Percentiles rank a stretch among this genome's conserved stretches.
These are phyloP conservation scores for Debaryomyces sp. DNA, from an alignment of 1,139 yeast genomes.

Conservation along the genomic window DNA sequence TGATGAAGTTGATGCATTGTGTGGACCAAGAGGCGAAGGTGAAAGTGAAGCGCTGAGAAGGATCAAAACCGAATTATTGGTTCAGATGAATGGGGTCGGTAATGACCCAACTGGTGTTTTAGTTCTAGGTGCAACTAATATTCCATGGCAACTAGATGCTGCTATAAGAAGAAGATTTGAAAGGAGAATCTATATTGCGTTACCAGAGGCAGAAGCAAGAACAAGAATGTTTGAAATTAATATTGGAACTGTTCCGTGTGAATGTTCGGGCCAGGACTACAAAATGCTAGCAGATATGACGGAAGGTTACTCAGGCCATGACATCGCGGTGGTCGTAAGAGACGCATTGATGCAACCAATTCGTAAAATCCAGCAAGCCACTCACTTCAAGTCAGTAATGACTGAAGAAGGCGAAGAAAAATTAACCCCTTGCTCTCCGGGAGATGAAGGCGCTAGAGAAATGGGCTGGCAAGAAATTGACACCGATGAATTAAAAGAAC, in stretches of 20 bases:
- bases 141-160: constrained; percentile 98
- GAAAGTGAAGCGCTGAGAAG: constrained; percentile 96
- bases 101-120: constrained; percentile 91
- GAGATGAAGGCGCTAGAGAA: constrained; percentile 82
- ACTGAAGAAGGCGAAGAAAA: constrained; percentile 42
- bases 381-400: constrained; percentile 76
- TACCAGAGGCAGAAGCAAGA: constrained; percentile 92
- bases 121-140: constrained; percentile 96
- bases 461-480: constrained; percentile 93
- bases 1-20: constrained; percentile 96
- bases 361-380: constrained; percentile 92
- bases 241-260: constrained; percentile 88
- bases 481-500: constrained; percentile 87
- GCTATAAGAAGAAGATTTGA: constrained; percentile 98
- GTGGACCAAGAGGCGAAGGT: constrained; percentile 98
- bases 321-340: constrained; percentile 92
- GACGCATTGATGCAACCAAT: constrained; percentile 99
- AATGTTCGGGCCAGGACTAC: constrained; percentile 71
- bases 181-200: constrained; percentile 88
- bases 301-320: constrained; percentile 97
- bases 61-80: constrained; percentile 92
- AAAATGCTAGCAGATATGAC: constrained; percentile 88
- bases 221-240: constrained; percentile 92
- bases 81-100: constrained; percentile 99
- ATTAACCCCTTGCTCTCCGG: constrained; percentile 95